A percentile compares a stretch with the other conserved stretches of the same genome.
These are phyloP conservation scores for Ophiocordyceps camponoti-leonardi DNA, from an alignment of 2,329 filamentous ascomycete species.

Conservation along the genomic window DNA sequence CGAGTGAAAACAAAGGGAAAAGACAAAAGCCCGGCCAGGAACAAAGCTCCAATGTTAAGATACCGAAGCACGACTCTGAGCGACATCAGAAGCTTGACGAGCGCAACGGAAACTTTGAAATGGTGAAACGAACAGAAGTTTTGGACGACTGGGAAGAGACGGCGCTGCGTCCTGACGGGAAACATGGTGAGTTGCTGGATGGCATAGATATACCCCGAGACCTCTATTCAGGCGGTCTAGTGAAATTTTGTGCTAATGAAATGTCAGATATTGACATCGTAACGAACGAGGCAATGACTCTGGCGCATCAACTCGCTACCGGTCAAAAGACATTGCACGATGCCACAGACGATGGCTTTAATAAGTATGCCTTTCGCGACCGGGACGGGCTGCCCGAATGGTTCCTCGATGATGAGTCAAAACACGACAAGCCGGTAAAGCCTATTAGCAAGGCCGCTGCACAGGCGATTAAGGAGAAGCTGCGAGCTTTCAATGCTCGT, in stretches of 20 bases:
- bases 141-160: constrained; percentile 51
- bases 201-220: not conserved
- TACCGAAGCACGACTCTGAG: constrained; percentile 3
- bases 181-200: not conserved
- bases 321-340: constrained; percentile 68
- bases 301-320: constrained; percentile 80
- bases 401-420: constrained; percentile 86
- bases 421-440: constrained; percentile 67
- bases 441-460: constrained; percentile 89
- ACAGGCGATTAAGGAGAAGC: constrained; percentile 83
- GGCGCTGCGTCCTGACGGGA: constrained; percentile 39
- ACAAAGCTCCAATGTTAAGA: not conserved
- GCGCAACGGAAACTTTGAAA: constrained; percentile 35
- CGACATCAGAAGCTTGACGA: constrained; percentile 19
- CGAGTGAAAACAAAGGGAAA: constrained; percentile 5
- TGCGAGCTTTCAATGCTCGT: constrained; percentile 79
- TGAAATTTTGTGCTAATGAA: constrained; percentile 1
- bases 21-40: constrained; percentile 3
- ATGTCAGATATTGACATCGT: constrained; percentile 80
- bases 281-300: constrained; percentile 97
- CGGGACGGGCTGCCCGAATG: constrained; percentile 86
- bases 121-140: constrained; percentile 36
- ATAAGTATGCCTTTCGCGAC: constrained; percentile 82
- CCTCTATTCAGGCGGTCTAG: not conserved
- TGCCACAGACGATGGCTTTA: constrained; percentile 80